Base-by-base conservation (phyloP, 2,329 filamentous ascomycete species). In the Gliomastix tumulicola region DNA sequence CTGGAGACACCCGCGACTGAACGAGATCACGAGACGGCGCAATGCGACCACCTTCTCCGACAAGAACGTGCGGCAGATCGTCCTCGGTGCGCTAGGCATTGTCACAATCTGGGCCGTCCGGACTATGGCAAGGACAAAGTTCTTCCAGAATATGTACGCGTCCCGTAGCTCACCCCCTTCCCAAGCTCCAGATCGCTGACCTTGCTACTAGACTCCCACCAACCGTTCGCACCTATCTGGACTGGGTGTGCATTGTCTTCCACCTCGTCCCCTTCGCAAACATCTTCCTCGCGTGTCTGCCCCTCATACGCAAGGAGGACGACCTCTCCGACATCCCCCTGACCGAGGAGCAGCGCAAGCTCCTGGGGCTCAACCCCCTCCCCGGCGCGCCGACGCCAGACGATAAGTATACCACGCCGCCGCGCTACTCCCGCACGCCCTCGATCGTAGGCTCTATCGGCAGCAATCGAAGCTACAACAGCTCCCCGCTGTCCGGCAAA, bases 1-100 rank as follows among this genome's bases (percentile, higher is more conserved):
- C 54, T 98, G 92, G 90, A 78, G 81, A 53, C 92, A 98, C 58
- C 92, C 92, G 22, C 80, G 83, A 44, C 73, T 96, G 45, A 75
- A 88, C 51, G 90, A 97, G 62, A 94, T 98, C 55, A 79, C 84
- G 13, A 75, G 76, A 44, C 80, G 92, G 35, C 85, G 88, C 54
- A 82, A 86, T 56, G 82, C 81, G 16, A 79, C 80, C 12, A 84
- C 73, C 33, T 95, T 97, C 57, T 79, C 81, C 38, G 80, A 89
- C 48, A 76, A 76, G 55, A 90, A 95, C 46, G 63, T 92, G 34
- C 74, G 70, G 42, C 75, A 71, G 36, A 78, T 94, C 35, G 54
- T 78, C 21, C 78, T 81, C 60, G 95, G 94, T 56, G 56, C 72
- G 2, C 62, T 57, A 9, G 68, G 79, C 6, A 44, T 66, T 6